Percentiles rank a stretch among this genome's conserved stretches.
phyloP scores from a whole-genome alignment of 2,329 filamentous ascomycete genomes.

The Phyllachora maydis region DNA sequence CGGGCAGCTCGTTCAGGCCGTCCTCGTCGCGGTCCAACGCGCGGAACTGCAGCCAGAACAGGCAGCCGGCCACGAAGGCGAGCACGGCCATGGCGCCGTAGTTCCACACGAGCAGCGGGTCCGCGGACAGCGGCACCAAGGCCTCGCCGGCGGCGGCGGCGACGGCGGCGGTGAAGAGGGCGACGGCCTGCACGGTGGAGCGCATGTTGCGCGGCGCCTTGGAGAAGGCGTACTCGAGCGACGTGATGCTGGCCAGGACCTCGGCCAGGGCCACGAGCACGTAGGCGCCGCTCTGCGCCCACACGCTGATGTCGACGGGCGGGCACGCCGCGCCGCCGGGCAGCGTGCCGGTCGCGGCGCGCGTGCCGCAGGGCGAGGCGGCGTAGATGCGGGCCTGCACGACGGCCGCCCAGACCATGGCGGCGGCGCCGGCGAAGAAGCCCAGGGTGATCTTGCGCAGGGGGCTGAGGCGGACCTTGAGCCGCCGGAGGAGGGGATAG shows the following conservation, averaged over 20 bases:
- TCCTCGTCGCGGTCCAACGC: conserved; percentile 41
- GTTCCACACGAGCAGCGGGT: conserved; percentile 55
- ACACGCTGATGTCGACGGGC: conserved; percentile 36
- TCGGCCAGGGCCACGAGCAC: conserved; percentile 26
- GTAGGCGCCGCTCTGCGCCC: conserved; percentile 30
- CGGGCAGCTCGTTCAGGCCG: conserved; percentile 30
- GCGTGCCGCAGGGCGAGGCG: conserved; percentile 32
- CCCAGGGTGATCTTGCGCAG: conserved; percentile 55
- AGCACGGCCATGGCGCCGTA: conserved; percentile 48
- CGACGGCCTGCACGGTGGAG: conserved; percentile 46
- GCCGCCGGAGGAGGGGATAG: conserved; percentile 45
- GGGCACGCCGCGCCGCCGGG: conserved; percentile 19
- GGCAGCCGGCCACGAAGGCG: conserved; percentile 35
- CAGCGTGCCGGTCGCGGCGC: conserved; percentile 10
- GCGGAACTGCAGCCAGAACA: conserved; percentile 49
- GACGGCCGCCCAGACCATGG: conserved; percentile 35
- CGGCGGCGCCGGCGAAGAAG: conserved; percentile 39
- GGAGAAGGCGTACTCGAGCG: conserved; percentile 55
- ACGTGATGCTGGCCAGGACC: conserved; percentile 28
- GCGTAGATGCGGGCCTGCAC: conserved; percentile 43
- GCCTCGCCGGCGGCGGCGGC: conserved; percentile 47
- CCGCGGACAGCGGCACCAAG: conserved; percentile 17
- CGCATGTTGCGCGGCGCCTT: conserved; percentile 63
- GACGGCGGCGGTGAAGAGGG: conserved; percentile 49
- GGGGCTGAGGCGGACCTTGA: conserved; percentile 48